These are phyloP conservation scores for Capsaspora owczarzaki DNA, from an alignment of 78 protist genomes.

Conservation along the genomic window DNA sequence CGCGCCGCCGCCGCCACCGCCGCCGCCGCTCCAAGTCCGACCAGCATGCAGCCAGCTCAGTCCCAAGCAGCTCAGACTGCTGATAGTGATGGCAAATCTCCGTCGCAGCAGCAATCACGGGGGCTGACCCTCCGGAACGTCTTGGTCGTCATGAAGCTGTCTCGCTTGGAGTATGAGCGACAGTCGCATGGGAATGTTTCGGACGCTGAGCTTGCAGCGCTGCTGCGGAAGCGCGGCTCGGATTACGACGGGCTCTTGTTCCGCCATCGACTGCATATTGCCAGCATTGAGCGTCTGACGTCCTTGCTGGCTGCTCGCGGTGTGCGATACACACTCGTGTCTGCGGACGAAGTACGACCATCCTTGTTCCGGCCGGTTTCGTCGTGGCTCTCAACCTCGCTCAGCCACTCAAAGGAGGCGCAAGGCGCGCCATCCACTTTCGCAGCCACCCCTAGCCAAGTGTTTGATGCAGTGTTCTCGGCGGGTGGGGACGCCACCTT, in stretches of 20 bases:
- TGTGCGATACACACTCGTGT: background rate
- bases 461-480: background rate
- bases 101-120: too few relatives aligned
- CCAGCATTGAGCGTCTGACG: background rate
- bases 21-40: too few relatives aligned
- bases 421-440: too few relatives aligned
- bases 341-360: background rate
- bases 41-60: too few relatives aligned
- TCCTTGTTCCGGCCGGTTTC: too few relatives aligned
- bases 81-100: too few relatives aligned
- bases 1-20: too few relatives aligned
- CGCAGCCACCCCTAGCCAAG: too few relatives aligned
- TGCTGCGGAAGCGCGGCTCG: background rate
- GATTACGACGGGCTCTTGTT: background rate
- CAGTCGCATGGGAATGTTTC: background rate
- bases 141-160: background rate
- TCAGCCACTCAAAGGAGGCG: too few relatives aligned
- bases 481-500: slow-evolving; percentile 7
- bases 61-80: too few relatives aligned
- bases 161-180: background rate
- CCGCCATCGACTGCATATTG: background rate
- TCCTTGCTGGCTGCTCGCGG: background rate
- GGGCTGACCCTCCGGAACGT: background rate
- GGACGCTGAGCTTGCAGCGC: background rate
- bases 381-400: too few relatives aligned